Base-by-base conservation (phyloP, 495 filamentous ascomycete species). In the Trichoderma asperelloides region DNA sequence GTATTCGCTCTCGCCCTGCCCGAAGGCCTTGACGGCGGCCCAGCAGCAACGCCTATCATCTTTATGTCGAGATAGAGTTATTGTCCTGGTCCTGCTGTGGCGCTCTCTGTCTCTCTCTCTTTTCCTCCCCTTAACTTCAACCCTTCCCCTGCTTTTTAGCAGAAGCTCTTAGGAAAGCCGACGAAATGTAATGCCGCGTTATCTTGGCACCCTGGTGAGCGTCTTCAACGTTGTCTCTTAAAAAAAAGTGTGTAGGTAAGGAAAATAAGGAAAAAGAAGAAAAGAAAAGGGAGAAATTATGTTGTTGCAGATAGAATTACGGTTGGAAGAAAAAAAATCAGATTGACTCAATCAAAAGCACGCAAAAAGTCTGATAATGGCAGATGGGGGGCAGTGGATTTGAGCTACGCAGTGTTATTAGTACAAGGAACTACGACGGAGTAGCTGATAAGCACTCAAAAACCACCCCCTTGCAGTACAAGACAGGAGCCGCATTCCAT, bases 1-100 rank as follows among this genome's bases (percentile, higher is more conserved):
- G 74, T 72, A 49, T 79, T 69, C 63, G 70, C 65, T 43, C 68
- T 65, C 23, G 27, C 30, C 64, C 69, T 65, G 40, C 64, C 64
- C 23, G 27, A 45, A 18, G 57, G 57, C 18, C 71, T 41, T 37
- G 66, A 70, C 67, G 73, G 70, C 69, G 72, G 67, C 68, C 75
- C 69, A 49, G 77, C 75, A 27, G 73, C 67, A 63, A 78, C 74
- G 55, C 75, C 74, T 67, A 68, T 73, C 77, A 75, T 78, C 0
- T 15, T 47, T n/a, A 8, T 6, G 43, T 47, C 43, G 33, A 37
- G 33, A 37, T 7, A 7, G 33, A 7, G 43, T 47, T n/a, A n/a
- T n/a, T n/a, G n/a, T n/a, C n/a, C n/a, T n/a, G 4, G n/a, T 47
- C 43, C 9, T n/a, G 43, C 13, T 47, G 43, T 47, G 6, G 15